Base-by-base conservation (phyloP, 306 rosid species). In the Chamaecrista fasciculata region DNA sequence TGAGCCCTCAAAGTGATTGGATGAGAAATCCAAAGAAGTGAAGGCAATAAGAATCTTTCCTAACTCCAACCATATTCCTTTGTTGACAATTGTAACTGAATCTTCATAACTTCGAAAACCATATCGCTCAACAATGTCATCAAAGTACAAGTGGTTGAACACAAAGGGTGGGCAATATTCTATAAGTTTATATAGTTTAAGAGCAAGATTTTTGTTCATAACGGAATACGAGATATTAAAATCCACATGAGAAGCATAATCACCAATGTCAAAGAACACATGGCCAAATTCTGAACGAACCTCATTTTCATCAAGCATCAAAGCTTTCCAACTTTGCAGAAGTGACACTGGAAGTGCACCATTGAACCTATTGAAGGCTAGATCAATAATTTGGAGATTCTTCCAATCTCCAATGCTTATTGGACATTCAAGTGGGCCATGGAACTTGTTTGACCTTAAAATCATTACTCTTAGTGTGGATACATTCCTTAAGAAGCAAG, bases 321-420 rank as follows among this genome's bases (percentile, higher is more conserved):
- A 68, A 36, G 62, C 70, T 11, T 28, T n/a, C 79, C 62, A 76
- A 0, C 14, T 23, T 8, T 0, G 11, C n/a, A 72, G 5, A 53
- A 3, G 7, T 33, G 0, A 2, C 5, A n/a, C 5, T 20, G 55
- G 77, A 29, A 73, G 1, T 16, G 6, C 1, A 3, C 74, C 74
- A 4, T 1, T 37, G 3, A 77, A 69, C 56, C 24, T 63, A 62
- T 77, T 81, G 29, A 11, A 14, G 1, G 39, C 62, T 3, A 28
- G 19, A 18, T 55, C 62, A 55, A 55, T 0, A 55, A 55, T 26
- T 18, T 55, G 39, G 14, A 55, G 20, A 5, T 15, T 0, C 1
- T 36, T 2, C 0, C 47, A 84, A 55, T 33, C 6, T 33, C 36
- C 36, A 33, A 2, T 33, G 10, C 0, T 7, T 0, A 64, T 29